A percentile compares a stretch with the other conserved stretches of the same genome.
These are phyloP conservation scores for Casuarina cunninghamiana DNA, from an alignment of 306 rosid genomes.

Conservation along the genomic window DNA sequence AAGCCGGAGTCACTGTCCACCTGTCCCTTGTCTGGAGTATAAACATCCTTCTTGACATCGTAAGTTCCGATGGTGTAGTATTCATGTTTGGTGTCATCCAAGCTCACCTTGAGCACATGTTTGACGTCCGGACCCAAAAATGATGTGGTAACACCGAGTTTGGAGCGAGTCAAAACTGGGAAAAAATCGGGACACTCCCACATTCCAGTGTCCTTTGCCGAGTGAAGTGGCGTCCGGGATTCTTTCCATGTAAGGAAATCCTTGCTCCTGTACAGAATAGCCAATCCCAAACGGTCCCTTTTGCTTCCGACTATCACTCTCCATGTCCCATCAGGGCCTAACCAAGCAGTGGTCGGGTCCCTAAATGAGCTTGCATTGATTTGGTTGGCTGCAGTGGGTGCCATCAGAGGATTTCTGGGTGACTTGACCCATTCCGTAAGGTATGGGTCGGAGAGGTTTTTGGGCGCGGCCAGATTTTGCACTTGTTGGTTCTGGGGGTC, in stretches of 20 bases:
- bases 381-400: constrained; percentile 41
- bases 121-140: constrained; percentile 35
- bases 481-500: constrained; percentile 59
- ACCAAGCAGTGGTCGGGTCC: constrained; percentile 87
- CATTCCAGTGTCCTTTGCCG: constrained; percentile 62
- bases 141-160: constrained; percentile 53
- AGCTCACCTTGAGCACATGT: constrained; percentile 74
- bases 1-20: constrained; percentile 32
- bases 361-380: constrained; percentile 68
- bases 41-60: constrained; percentile 43
- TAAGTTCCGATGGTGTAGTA: constrained; percentile 67
- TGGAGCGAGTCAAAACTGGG: constrained; percentile 40
- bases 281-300: constrained; percentile 38
- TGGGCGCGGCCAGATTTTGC: constrained; percentile 74
- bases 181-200: constrained; percentile 97
- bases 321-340: constrained; percentile 61
- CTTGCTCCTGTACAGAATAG: constrained; percentile 56
- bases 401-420: constrained; percentile 66
- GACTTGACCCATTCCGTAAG: constrained; percentile 73
- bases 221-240: constrained; percentile 61
- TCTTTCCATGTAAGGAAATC: constrained; percentile 59
- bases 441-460: constrained; percentile 69
- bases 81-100: constrained; percentile 61
- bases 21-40: constrained; percentile 53
- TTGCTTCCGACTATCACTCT: constrained; percentile 66